Percentiles rank a stretch among this genome's conserved stretches.
Conservation (phyloP, 768 basidiomycete species). For the Cantharellus cinnabarinus region DNA sequence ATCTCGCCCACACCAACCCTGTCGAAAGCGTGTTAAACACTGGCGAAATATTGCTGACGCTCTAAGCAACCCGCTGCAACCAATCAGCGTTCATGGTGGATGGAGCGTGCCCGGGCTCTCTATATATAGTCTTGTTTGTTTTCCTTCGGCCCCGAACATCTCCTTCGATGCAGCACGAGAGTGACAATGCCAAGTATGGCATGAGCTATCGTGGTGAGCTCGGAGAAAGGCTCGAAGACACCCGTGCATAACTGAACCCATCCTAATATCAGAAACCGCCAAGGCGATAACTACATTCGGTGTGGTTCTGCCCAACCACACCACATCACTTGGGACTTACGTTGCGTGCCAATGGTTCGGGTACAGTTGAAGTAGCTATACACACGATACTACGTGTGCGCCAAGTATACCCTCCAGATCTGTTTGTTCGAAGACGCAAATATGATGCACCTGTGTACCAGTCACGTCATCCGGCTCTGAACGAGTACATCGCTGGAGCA, state of each 20-base stretch:
- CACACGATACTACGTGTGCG: conserved; percentile 84
- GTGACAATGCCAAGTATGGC: neutral
- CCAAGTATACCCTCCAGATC: conserved; percentile 70
- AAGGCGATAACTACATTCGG: neutral
- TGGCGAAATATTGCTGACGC: no score
- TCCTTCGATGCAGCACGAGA: no score
- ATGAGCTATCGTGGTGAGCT: neutral
- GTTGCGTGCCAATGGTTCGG: no score
- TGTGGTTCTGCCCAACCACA: neutral
- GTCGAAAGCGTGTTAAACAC: no score
- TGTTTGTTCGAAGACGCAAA: conserved; percentile 75
- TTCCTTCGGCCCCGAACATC: no score
- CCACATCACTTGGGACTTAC: no score
- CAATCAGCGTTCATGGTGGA: no score
- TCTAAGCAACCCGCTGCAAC: no score
- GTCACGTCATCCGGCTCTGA: conserved; percentile 72
- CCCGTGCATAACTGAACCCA: neutral
- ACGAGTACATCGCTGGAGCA: conserved; percentile 77
- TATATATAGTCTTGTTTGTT: no score
- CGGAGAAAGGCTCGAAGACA: neutral
- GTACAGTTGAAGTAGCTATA: conserved; percentile 76
- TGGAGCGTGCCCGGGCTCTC: no score
- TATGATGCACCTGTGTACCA: conserved; percentile 85
- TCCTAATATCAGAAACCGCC: neutral
- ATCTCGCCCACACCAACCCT: no score